Conservation (phyloP, 495 filamentous ascomycete species). For the Neurospora sp. region DNA sequence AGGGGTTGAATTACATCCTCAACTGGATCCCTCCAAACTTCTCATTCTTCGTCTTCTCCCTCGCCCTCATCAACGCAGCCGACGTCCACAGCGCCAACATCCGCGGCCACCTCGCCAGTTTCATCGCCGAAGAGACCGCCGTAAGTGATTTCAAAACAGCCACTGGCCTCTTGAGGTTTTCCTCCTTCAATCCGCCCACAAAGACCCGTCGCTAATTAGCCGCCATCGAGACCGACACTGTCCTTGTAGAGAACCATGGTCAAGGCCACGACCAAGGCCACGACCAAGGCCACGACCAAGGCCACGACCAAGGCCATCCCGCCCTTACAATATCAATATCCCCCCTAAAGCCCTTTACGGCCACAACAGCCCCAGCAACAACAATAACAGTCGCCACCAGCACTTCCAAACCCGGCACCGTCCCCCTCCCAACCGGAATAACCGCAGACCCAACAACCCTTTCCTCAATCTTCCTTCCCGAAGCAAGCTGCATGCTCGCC, state of each 20-base stretch:
- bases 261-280: background rate
- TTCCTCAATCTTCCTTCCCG: background rate
- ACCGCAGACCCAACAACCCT: background rate
- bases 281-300: no score
- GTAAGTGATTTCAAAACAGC: background rate
- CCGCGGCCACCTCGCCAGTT: background rate
- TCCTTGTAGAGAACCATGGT: background rate
- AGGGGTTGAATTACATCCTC: background rate
- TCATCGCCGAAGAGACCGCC: background rate
- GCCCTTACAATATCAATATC: background rate
- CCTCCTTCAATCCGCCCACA: background rate
- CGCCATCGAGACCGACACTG: background rate
- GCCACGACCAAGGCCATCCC: background rate
- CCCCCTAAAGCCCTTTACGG: background rate
- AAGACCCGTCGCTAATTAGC: background rate
- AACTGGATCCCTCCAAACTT: background rate
- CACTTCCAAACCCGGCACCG: background rate
- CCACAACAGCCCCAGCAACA: background rate
- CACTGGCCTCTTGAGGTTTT: background rate
- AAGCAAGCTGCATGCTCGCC: constrained; percentile 2
- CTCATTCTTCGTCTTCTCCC: background rate
- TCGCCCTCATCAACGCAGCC: background rate
- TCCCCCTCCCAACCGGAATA: background rate
- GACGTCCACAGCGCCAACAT: background rate
- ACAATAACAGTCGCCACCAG: background rate